Evolutionary conservation across 805 yeast species (phyloP), one percentile per base, ranked within the genome.

Genomic region (baker's yeast (Saccharomyces cerevisiae)): DNA sequence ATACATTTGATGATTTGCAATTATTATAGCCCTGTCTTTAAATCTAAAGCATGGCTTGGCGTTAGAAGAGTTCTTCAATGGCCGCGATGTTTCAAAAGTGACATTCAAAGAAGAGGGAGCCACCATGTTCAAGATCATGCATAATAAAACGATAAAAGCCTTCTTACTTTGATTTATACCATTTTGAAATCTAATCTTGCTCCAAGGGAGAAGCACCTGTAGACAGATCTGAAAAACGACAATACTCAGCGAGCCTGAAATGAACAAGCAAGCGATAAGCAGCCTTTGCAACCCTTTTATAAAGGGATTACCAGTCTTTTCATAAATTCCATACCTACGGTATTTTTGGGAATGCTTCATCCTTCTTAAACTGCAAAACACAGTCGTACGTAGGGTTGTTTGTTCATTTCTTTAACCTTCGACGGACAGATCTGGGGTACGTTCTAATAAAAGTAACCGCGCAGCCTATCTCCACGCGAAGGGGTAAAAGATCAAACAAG

Each of bases 1-100:
- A 68, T 92, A 91, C 28, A 91, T 84, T 71, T 90, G 97, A 69
- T 91, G 98, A 67, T 92, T 91, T 11, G 95, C 82, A 43, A 91
- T 83, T 48, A 86, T 68, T 2, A 91, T 77, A 0, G 87, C 76
- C 49, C 82, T 77, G 26, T 79, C 79, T 8, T 74, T 69, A 49
- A 84, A 64, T 59, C 59, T 41, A 17, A 17, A 48, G 17, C n/a
- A 27, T 6, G 28, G 22, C 13, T 21, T 21, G 4, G 26, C 4
- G n/a, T 22, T 72, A 58, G 6, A 71, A 52, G 31, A 70, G 65
- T 57, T 74, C 51, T 24, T 66, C 79, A 50, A 76, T 76, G 0
- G 84, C 73, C 10, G 85, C 59, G 29, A 76, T 65, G 8, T 85
- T 61, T 21, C 43, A 24, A 36, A 36, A 36, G 43, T 36, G 11